These are phyloP conservation scores for Multifurca ochricompacta DNA, from an alignment of 768 basidiomycete genomes.

Conservation along the genomic window DNA sequence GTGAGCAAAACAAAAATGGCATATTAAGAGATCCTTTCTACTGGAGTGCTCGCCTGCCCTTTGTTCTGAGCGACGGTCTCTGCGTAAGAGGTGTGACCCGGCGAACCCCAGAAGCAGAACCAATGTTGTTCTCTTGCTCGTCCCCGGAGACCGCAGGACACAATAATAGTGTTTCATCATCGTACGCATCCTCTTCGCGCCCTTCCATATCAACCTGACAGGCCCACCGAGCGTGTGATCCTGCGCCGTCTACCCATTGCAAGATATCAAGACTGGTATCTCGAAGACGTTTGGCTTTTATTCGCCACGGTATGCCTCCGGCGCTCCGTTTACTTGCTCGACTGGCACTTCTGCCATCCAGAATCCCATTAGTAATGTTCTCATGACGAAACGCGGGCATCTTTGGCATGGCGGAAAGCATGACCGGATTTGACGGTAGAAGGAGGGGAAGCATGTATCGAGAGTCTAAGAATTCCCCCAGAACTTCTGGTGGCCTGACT, in stretches of 20 bases:
- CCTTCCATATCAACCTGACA: slow-evolving; percentile 31
- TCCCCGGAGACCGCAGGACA: slow-evolving; percentile 29
- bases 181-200: slow-evolving; percentile 35
- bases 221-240: slow-evolving; percentile 55
- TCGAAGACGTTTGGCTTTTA: slow-evolving; percentile 50
- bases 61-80: slow-evolving; percentile 43
- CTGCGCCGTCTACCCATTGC: slow-evolving; percentile 63
- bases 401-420: slow-evolving; percentile 62
- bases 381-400: slow-evolving; percentile 34
- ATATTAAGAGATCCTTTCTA: not conserved
- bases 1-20: slow-evolving; percentile 12
- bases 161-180: slow-evolving; percentile 26
- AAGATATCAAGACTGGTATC: slow-evolving; percentile 52
- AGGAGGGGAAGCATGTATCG: slow-evolving; percentile 86
- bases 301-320: slow-evolving; percentile 47
- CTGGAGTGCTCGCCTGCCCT: slow-evolving; percentile 6
- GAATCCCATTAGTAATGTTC: slow-evolving; percentile 23
- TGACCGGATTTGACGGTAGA: slow-evolving; percentile 73
- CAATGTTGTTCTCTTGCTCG: slow-evolving; percentile 26
- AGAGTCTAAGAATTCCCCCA: slow-evolving; percentile 89
- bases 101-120: slow-evolving; percentile 31
- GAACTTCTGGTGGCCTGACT: slow-evolving; percentile 63
- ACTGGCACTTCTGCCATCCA: slow-evolving; percentile 28
- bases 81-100: slow-evolving; percentile 54
- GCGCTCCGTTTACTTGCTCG: slow-evolving; percentile 35